Evolutionary conservation across 257 asterid species (phyloP), one percentile per base, ranked within the genome.

Genomic region (Forsythia viridissima): DNA sequence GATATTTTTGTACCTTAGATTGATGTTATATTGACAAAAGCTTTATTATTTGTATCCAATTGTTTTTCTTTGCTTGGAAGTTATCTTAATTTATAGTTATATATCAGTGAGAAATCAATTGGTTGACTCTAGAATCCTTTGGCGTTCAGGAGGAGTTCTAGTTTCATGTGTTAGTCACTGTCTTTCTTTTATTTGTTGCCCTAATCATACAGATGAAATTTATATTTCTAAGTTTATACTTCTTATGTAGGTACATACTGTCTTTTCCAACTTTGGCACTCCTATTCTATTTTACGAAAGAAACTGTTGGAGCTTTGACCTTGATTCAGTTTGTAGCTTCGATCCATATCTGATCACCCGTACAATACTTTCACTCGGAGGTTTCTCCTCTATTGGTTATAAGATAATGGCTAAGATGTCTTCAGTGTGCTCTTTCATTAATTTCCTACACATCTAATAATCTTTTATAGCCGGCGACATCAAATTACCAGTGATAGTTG

Each of bases 381-480:
- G 67, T 44, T 78, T n/a, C 75, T 41, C 46, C 72, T 81, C 70
- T 15, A 21, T 63, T 61, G 18, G 8, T 66, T 72, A 59, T 76
- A 42, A 72, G 72, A 78, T 76, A 57, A 84, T 82, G 80, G 82
- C 70, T 48, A 77, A 63, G 76, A 71, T 55, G 65, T 82, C 39
- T 12, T 40, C 71, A 70, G 70, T 12, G 71, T 52, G 57, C 70
- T 85, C 66, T 73, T 75, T 74, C 36, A 70, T 67, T 89, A 70
- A 90, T 87, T 71, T 77, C 20, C 65, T 57, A 38, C 52, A 39
- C 76, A 4, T 59, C 79, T 70, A 48, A 71, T 43, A 46, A 40
- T 81, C 79, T 80, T 80, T 40, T 79, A 51, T 48, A 55, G 76
- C 78, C 73, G 71, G 80, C 74, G 21, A 38, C 72, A 76, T 73